These are phyloP conservation scores for Cytospora piceicola DNA, from an alignment of 2,329 filamentous ascomycete genomes.

Conservation along the genomic window DNA sequence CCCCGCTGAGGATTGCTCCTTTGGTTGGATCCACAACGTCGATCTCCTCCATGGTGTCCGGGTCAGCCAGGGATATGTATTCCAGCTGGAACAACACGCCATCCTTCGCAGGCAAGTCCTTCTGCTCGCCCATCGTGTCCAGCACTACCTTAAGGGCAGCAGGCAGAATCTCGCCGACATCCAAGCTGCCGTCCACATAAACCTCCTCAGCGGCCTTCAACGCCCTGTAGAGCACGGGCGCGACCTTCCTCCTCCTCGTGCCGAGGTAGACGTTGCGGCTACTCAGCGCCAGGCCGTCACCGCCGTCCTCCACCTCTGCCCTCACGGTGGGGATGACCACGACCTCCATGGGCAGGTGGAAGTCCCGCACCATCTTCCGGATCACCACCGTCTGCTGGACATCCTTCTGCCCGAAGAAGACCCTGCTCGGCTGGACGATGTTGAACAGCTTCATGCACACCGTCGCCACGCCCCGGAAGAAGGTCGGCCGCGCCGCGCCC, in stretches of 20 bases:
- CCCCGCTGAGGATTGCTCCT: constrained; percentile 87
- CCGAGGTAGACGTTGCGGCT: constrained; percentile 95
- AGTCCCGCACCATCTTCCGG: constrained; percentile 82
- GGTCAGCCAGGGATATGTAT: constrained; percentile 89
- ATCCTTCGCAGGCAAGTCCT: constrained; percentile 58
- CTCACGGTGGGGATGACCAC: constrained; percentile 75
- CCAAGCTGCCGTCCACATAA: constrained; percentile 60
- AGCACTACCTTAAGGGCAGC: constrained; percentile 67
- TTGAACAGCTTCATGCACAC: constrained; percentile 95
- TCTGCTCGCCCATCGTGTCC: constrained; percentile 62
- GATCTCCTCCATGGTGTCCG: constrained; percentile 80
- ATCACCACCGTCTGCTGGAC: constrained; percentile 95
- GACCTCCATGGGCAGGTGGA: constrained; percentile 77
- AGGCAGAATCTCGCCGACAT: constrained; percentile 70
- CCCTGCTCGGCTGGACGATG: constrained; percentile 74
- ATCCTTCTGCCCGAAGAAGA: constrained; percentile 98
- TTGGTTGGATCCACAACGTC: constrained; percentile 67
- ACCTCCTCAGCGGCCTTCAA: constrained; percentile 71
- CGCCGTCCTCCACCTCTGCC: constrained; percentile 55
- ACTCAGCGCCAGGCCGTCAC: constrained; percentile 85
- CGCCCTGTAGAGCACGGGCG: constrained; percentile 71
- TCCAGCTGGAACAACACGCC: constrained; percentile 81
- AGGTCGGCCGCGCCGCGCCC: constrained; percentile 84
- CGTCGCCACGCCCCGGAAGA: constrained; percentile 95
- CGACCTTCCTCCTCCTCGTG: constrained; percentile 69